phyloP scores from a whole-genome alignment of 306 rosid species.

The Citrullus colocynthis region DNA sequence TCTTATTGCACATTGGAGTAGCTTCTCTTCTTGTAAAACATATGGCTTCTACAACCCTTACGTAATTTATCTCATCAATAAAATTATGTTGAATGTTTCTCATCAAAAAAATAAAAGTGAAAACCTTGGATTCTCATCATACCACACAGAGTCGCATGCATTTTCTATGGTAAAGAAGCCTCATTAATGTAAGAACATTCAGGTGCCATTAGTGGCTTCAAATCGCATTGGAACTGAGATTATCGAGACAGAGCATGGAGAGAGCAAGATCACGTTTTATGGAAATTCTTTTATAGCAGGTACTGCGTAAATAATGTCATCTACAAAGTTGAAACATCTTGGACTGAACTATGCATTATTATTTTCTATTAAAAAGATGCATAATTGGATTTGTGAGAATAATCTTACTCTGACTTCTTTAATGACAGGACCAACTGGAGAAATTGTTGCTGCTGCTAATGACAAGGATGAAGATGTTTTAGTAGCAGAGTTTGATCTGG shows the following conservation, averaged over 20 bases:
- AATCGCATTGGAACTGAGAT: conserved; percentile 82
- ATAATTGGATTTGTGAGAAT: neutral
- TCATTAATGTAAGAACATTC: conserved; percentile 6
- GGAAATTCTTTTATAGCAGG: conserved; percentile 97
- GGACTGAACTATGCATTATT: neutral
- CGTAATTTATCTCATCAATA: no score
- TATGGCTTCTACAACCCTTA: no score
- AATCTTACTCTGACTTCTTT: neutral
- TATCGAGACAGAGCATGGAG: conserved; percentile 80
- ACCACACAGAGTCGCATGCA: neutral
- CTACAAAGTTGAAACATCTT: neutral
- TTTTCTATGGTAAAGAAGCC: neutral
- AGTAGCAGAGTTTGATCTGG: conserved; percentile 65
- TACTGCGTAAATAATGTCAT: conserved; percentile 11
- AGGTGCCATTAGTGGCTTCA: conserved; percentile 94
- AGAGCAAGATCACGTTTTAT: conserved; percentile 62
- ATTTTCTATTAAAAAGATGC: no score
- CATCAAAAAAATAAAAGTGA: no score
- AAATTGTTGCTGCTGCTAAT: conserved; percentile 67
- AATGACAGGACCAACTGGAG: conserved; percentile 78
- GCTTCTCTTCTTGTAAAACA: no score
- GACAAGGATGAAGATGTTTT: conserved; percentile 71
- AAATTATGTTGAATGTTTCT: no score
- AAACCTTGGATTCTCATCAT: neutral
- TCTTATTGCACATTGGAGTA: no score